Evolutionary conservation across 345 rosid species (phyloP), one percentile per base, ranked within the genome.

Genomic region (Zanthoxylum bungeanum): DNA sequence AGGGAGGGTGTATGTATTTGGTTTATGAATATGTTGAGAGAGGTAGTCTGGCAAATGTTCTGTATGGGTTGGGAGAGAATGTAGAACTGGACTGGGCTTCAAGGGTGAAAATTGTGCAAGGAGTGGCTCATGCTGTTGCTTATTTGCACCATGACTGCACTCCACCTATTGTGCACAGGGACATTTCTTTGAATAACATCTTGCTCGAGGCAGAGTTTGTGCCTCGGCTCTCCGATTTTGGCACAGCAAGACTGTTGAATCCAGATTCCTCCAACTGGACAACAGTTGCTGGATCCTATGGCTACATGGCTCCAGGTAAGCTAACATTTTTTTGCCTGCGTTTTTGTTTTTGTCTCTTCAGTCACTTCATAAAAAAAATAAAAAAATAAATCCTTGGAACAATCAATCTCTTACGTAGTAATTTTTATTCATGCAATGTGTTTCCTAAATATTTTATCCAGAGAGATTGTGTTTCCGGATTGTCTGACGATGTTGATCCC

Each of bases 271-370:
- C 90, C 22, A 88, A 81, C 75, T 90, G 96, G 93, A 86, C 96
- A 27, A 8, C 76, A 0, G 86, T 79, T 59, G 93, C 80, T 0
- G 93, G 93, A 7, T 85, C 91, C 17, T 90, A 80, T 73, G 93
- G 93, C 71, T 88, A 90, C 79, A 90, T 86, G 87, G 93, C 96
- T 71, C 93, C 90, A 31, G 96, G 96, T 90, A 81, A 75, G 27
- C 27, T n/a, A 44, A 10, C 40, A 44, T 42, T 69, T 31, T 34
- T 10, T 5, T 7, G 51, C 3, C n/a, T 67, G 34, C 33, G 12
- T 14, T 49, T n/a, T 11, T 16, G 4, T 8, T 51, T 33, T 36
- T 25, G 6, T 55, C 33, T 5, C 51, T 27, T 11, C 2, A 19
- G 17, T 6, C 22, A 64, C 37, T 44, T 47, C 10, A 5, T n/a